Evolutionary conservation across 805 yeast genomes (phyloP), one percentile per base, ranked within the genome.

Genomic region (Saitoella complicata): DNA sequence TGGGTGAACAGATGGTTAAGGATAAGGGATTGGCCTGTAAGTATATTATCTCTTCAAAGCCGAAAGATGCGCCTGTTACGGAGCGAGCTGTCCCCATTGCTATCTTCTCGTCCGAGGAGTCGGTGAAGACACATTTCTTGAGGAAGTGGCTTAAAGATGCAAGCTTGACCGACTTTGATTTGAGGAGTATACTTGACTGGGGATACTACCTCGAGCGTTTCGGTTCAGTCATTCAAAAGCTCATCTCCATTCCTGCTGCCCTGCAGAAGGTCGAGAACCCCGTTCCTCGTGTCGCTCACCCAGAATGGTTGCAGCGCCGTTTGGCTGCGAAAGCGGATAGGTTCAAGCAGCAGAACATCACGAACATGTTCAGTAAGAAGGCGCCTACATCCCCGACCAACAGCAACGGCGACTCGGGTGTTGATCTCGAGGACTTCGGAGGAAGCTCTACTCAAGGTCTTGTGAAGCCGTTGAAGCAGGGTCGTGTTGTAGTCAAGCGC

Each of bases 61-160:
- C 99, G 1, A 55, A 70, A 13, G 80, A 79, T 38, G 80, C 94
- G 1, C 95, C 98, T 0, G 87, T 87, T 32, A 85, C 98, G 0
- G 97, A 88, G 56, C 71, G 99, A 52, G 98, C 99, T 0, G 71
- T 91, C 39, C 99, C 99, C 0, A 94, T 93, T 5, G 91, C 95
- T 0, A 86, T 91, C 12, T 93, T 91, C 58, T 80, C 95, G 0
- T 79, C 96, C 0, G 95, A 86, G 32, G 53, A 67, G 7, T 58
- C 69, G 2, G 79, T 80, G 44, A 86, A 85, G 58, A 71, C 78
- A 48, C 72, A 71, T 38, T 91, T 74, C 56, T 62, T 91, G 56
- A 73, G 87, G 54, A 77, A 83, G 55, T 91, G 99, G 99, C 67
- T 87, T 36, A 70, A 75, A 46, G 94, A 88, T 53, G 76, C 82